These are phyloP conservation scores for Cocos nucifera DNA, from an alignment of 176 grass and related monocot species.

Conservation along the genomic window DNA sequence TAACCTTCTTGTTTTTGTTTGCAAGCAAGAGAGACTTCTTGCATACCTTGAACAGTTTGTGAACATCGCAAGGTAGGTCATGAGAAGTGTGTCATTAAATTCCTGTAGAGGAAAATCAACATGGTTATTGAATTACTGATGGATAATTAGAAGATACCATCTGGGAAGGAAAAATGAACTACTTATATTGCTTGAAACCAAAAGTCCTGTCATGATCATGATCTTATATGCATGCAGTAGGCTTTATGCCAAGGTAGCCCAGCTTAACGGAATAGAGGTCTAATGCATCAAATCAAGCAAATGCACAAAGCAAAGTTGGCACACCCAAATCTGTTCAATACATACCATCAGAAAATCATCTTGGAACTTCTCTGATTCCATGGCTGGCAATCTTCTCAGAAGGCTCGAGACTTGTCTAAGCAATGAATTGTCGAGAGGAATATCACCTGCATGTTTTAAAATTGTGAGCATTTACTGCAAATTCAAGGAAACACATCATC, in stretches of 20 bases:
- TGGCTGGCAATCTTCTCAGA: conserved; percentile 83
- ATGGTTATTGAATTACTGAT: conserved; percentile 2
- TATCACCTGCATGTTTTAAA: conserved; percentile 45
- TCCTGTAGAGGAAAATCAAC: conserved; percentile 46
- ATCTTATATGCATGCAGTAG: too few relatives aligned
- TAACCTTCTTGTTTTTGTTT: too few relatives aligned
- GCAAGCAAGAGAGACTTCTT: neutral
- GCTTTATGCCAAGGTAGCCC: too few relatives aligned
- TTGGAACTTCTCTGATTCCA: conserved; percentile 95
- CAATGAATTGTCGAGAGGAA: conserved; percentile 74
- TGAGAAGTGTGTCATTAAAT: conserved; percentile 90
- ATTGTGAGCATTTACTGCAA: too few relatives aligned
- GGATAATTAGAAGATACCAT: too few relatives aligned
- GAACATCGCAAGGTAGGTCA: conserved; percentile 98
- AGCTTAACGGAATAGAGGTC: too few relatives aligned
- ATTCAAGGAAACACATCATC: too few relatives aligned
- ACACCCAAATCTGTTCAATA: neutral
- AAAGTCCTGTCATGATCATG: too few relatives aligned
- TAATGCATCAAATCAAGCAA: too few relatives aligned
- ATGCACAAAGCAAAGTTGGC: too few relatives aligned
- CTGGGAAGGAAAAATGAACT: too few relatives aligned
- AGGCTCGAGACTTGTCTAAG: conserved; percentile 97
- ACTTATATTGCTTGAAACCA: too few relatives aligned
- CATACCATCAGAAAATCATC: conserved; percentile 89
- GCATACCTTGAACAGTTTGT: conserved; percentile 87